Evolutionary conservation across 2,329 filamentous ascomycete genomes (phyloP), one percentile per base, ranked within the genome.

Genomic region (Venturia carpophila): DNA sequence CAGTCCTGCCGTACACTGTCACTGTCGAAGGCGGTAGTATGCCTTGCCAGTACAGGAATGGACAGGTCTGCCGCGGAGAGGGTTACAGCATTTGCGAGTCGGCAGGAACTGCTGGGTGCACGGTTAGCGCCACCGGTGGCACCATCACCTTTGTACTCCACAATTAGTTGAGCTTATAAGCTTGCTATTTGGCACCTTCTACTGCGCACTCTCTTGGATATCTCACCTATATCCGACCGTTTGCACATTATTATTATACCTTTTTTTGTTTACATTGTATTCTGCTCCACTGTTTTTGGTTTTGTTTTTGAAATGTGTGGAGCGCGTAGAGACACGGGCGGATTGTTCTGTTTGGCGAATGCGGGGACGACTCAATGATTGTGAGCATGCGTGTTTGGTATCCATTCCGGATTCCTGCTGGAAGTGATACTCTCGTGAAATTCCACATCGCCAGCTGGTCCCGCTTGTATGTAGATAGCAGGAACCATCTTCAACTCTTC

Each of bases 1-100:
- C 85, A 45, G 76, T 79, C 67, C 86, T 96, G 47, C 82, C 92
- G 75, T 96, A 89, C 79, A 89, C 88, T 73, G 85, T 97, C 73
- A 84, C 87, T 71, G 88, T 97, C 69, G 79, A 70, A 73, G 92
- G 91, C 65, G 87, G 90, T 66, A 75, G 79, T 68, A 74, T 85
- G 61, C 77, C 74, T 62, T 96, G 91, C 83, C 84, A 82, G 69
- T 88, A 88, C 72, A 79, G 83, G 68, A 79, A 85, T 68, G 87
- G 88, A 65, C 70, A 79, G 67, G 94, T 87, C 79, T 83, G 81
- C 71, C 76, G 78, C 66, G 79, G 75, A 30, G 74, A 73, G 39
- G 77, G 78, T 65, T 79, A 77, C 66, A 73, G 72, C 19, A 75
- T 78, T 43, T 82, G 80, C 68, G 83, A 83, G 69, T 73, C 76